phyloP scores from a whole-genome alignment of 2,329 filamentous ascomycete species.

The Metarhizium humberi region DNA sequence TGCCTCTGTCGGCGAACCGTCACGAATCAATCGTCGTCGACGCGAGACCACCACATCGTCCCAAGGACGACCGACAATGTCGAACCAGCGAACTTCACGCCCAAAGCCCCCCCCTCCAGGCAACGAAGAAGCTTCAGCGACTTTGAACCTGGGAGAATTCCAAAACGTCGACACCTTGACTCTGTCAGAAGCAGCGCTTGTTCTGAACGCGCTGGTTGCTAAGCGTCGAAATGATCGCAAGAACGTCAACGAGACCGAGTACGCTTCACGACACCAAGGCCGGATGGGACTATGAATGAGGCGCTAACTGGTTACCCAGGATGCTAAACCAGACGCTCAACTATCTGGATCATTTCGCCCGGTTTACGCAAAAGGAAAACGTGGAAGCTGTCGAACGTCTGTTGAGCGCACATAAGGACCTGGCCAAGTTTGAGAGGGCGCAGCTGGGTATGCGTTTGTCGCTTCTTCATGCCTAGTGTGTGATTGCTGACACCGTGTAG shows the following conservation, averaged over 20 bases:
- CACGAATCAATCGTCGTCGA: not conserved
- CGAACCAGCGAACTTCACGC: conserved; percentile 46
- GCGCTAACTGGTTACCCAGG: conserved; percentile 25
- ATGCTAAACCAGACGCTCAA: conserved; percentile 82
- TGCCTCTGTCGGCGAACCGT: not conserved
- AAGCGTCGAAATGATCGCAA: conserved; percentile 73
- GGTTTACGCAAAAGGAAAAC: conserved; percentile 92
- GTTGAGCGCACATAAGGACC: conserved; percentile 65
- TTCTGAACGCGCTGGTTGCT: conserved; percentile 81
- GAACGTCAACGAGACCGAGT: conserved; percentile 79
- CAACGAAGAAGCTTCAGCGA: conserved; percentile 78
- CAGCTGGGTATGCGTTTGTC: conserved; percentile 61
- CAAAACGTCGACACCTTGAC: conserved; percentile 85
- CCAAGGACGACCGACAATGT: conserved; percentile 12
- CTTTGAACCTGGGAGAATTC: conserved; percentile 87
- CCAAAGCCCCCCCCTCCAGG: conserved; percentile 60
- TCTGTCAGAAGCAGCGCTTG: conserved; percentile 81
- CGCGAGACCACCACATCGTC: not conserved
- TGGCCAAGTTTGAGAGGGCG: conserved; percentile 88
- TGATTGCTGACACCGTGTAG: conserved; percentile 32
- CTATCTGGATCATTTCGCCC: conserved; percentile 89
- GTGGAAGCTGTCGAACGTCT: conserved; percentile 89
- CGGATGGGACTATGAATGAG: conserved; percentile 5
- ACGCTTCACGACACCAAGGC: conserved; percentile 25
- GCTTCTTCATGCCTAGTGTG: not conserved